phyloP scores from a whole-genome alignment of 108 stramenopile genomes.

The Heterococcus sp. region DNA sequence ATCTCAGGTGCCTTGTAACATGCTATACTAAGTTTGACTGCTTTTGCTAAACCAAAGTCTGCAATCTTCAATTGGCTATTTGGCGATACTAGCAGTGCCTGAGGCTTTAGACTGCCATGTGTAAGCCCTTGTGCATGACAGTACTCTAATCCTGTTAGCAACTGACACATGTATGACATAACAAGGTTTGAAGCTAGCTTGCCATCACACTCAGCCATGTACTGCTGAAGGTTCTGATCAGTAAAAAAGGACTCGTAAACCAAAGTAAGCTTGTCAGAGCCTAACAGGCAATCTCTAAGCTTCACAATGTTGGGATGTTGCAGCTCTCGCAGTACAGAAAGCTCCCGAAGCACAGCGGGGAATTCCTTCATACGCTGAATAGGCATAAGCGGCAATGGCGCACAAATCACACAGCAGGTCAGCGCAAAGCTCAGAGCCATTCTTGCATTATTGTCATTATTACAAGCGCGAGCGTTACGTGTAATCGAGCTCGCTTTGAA shows the following conservation, averaged over 20 bases:
- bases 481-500: no score
- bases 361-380: slow-evolving; percentile 93
- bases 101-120: slow-evolving; percentile 89
- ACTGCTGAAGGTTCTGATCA: slow-evolving; percentile 83
- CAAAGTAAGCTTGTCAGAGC: slow-evolving; percentile 67
- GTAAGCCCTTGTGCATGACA: slow-evolving; percentile 95
- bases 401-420: no score
- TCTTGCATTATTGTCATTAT: no score
- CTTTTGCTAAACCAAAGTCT: slow-evolving; percentile 94
- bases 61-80: slow-evolving; percentile 92
- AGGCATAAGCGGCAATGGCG: no score
- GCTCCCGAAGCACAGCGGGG: slow-evolving; percentile 92
- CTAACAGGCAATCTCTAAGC: slow-evolving; percentile 49
- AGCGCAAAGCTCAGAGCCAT: no score
- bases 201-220: slow-evolving; percentile 74
- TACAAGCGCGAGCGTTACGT: no score
- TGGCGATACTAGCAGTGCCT: slow-evolving; percentile 88
- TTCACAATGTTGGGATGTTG: slow-evolving; percentile 77
- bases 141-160: slow-evolving; percentile 55
- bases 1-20: slow-evolving; percentile 58
- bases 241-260: slow-evolving; percentile 97
- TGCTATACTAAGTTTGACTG: slow-evolving; percentile 64
- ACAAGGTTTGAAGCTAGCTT: slow-evolving; percentile 57
- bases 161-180: slow-evolving; percentile 49
- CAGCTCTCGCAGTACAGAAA: slow-evolving; percentile 80